Evolutionary conservation across 768 basidiomycete genomes (phyloP).

Genomic region (Mycena haematopus): DNA sequence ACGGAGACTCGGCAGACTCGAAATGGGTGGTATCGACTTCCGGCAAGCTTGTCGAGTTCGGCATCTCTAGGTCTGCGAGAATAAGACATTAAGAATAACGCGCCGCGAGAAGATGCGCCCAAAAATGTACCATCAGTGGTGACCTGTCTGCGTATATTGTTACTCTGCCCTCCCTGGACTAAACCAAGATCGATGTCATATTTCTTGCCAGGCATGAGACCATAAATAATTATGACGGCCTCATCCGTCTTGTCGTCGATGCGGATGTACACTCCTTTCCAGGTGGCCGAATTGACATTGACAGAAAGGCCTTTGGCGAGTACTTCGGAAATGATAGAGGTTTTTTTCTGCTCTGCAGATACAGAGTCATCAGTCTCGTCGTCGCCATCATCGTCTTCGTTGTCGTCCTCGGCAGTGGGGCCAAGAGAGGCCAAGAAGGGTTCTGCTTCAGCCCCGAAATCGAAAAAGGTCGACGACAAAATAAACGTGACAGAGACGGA

Average conservation of each 20-base stretch:
- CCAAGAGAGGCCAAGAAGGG: constrained; percentile 51
- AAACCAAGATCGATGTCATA: constrained; percentile 90
- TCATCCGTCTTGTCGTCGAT: constrained; percentile 85
- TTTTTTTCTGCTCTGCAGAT: constrained; percentile 35
- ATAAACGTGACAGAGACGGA: constrained; percentile 87
- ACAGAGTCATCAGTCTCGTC: constrained; percentile 39
- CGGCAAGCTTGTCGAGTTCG: constrained; percentile 22
- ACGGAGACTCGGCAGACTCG: constrained; percentile 41
- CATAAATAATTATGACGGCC: constrained; percentile 90
- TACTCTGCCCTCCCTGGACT: constrained; percentile 61
- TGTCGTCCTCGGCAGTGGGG: constrained; percentile 40
- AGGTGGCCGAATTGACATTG: constrained; percentile 78
- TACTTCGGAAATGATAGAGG: constrained; percentile 65
- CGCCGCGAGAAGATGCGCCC: constrained; percentile 18
- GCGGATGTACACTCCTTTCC: constrained; percentile 81
- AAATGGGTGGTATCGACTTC: constrained; percentile 44
- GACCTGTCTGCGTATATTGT: constrained; percentile 63
- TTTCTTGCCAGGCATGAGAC: constrained; percentile 85
- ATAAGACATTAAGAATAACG: constrained; percentile 11
- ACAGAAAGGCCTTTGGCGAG: constrained; percentile 79
- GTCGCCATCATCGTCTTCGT: constrained; percentile 43
- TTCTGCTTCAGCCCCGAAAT: constrained; percentile 44
- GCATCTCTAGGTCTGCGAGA: constrained; percentile 25
- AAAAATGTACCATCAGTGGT: constrained; percentile 63
- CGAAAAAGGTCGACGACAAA: constrained; percentile 60